Base-by-base conservation (phyloP, 805 yeast species). In the Blastobotrys mokoenaii region DNA sequence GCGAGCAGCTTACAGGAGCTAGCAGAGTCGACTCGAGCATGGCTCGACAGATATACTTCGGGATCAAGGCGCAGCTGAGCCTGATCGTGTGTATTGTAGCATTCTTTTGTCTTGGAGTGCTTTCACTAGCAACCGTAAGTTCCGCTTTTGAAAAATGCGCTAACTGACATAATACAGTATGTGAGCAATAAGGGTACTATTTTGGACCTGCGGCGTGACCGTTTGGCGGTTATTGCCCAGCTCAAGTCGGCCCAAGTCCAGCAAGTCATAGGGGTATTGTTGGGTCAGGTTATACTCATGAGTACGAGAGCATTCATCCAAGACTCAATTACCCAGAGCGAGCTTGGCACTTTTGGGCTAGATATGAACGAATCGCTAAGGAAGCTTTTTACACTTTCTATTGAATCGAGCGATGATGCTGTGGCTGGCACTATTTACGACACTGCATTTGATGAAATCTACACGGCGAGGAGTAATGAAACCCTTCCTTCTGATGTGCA, bases 11-110 rank as follows among this genome's bases (percentile, higher is more conserved):
- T 31, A 31, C 15, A 31, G n/a, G n/a, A 12, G 10, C 10, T 11
- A 8, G 31, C 31, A 11, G 15, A 10, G 15, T 14, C n/a, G 15
- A 31, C 34, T 31, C 15, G 15, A 12, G 15, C 15, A 34, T 34
- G 38, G 38, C 18, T 17, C 41, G 32, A 12, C 41, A 27, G 29
- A 27, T 61, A 2, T 53, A 57, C 29, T 67, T 86, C 38, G 83
- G 90, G 37, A 78, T 86, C 46, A 67, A 87, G 55, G 79, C 86
- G 18, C 95, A 86, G 67, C 76, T 86, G 42, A 80, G 84, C 43
- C 72, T 76, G 3, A 66, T 85, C 27, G 94, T 85, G 51, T 69
- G 83, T 44, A 64, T 81, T 45, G 82, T 84, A 34, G 80, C 90
- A 9, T 65, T 82, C 33, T 66, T 81, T 44, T 84, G 94, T 1